Base-by-base conservation (phyloP, 345 rosid genomes). In the Pistacia integerrima region DNA sequence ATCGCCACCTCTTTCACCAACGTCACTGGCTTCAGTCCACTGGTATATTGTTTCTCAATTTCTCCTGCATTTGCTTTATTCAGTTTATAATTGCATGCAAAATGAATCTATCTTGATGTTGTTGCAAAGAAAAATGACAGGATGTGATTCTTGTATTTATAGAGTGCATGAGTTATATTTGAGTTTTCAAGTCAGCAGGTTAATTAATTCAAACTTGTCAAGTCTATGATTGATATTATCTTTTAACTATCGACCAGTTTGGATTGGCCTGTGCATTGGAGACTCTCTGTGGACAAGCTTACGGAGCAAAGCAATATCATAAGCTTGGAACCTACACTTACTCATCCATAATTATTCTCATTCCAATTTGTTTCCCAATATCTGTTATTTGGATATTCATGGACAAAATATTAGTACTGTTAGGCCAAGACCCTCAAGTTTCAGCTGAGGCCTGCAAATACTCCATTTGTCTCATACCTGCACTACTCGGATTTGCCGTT, bases 261-360 rank as follows among this genome's bases (percentile, higher is more conserved):
- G 95, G 95, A 38, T 48, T 91, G 75, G 78, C 84, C 41, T 86
- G 95, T 76, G 95, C 85, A 10, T 67, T 87, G 57, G 94, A 91
- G 61, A 91, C 94, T 61, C 70, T 88, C 0, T 86, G 90, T 69
- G 93, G 93, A 16, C 91, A 89, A 84, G 91, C 91, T 22, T 88
- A 82, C 76, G 95, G 94, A 75, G 92, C 92, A 58, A 64, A 79
- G 55, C 89, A 87, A 79, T 85, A 77, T 63, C 79, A 77, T 44
- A 87, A 79, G 67, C 75, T 91, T 13, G 78, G 86, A 76, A 63
- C 78, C 25, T 86, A 86, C 5, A 83, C 86, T 25, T 89, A 84
- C 74, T 55, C 76, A 72, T 80, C 86, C 20, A 79, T 79, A 46
- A 41, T 82, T n/a, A 79, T 71, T 71, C 81, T 87, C 17, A 1